Base-by-base conservation (phyloP, 768 basidiomycete genomes). In the Pisolithus orientalis region DNA sequence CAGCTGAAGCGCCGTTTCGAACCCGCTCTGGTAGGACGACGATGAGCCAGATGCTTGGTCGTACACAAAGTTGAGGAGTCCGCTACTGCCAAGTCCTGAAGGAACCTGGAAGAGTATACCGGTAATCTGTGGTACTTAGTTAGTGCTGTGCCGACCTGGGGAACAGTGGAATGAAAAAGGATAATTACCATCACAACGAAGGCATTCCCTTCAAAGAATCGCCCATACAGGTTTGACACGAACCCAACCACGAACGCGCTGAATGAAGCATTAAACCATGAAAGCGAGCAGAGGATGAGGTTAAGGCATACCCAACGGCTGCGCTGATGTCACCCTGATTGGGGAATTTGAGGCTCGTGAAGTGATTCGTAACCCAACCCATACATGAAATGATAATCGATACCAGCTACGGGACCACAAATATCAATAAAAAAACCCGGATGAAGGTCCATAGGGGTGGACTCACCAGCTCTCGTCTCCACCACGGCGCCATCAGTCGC, bases 101-200 rank as follows among this genome's bases (percentile, higher is more conserved):
- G 90, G 90, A 1, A 93, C 76, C 69, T 93, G 91, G 71, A 92
- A 87, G 14, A 92, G 74, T 45, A 93, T 87, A 24, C 86, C 89
- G 0, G 85, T 87, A 56, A 88, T 84, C 77, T 71, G 47, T 25
- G 24, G 28, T 34, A 27, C 13, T n/a, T 34, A 11, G 27, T 45
- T 17, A 31, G 25, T 16, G 29, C 44, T 50, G 34, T 17, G 4
- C 43, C 24, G 31, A 16, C 21, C 21, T 21, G 21, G 21, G 2
- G 21, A 21, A 21, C 16, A 27, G 24, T 24, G 31, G 39, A 28
- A 42, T 24, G 38, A 49, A 14, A 4, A 34, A 37, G 27, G 44
- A 4, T 13, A 66, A 76, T 34, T 40, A 88, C 87, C 82, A 90
- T 89, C 53, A 92, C 81, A 21, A 90, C 86, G 62, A 91, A 92